These are phyloP conservation scores for Chalciporus piperatoides DNA, from an alignment of 1,284 basidiomycete species.

Conservation along the genomic window DNA sequence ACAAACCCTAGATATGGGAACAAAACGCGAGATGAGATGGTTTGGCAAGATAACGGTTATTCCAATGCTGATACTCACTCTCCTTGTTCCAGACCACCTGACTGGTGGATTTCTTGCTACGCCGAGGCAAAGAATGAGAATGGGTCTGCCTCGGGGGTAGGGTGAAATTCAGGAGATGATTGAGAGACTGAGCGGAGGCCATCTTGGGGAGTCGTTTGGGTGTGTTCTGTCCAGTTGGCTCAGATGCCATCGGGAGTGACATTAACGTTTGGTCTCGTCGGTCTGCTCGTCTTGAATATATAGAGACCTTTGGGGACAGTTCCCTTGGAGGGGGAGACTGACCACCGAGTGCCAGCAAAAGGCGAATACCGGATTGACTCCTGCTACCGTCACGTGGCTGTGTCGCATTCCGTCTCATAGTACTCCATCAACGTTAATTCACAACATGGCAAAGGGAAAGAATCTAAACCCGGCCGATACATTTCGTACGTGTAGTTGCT, in stretches of 20 bases:
- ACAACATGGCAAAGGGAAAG: conserved; percentile 76
- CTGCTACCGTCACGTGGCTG: conserved; percentile 26
- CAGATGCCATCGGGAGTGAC: conserved; percentile 40
- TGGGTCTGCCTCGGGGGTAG: conserved; percentile 73
- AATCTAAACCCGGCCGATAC: conserved; percentile 83
- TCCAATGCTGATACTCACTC: conserved; percentile 50
- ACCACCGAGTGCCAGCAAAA: conserved; percentile 17
- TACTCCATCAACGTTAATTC: not conserved
- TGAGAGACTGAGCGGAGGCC: conserved; percentile 60
- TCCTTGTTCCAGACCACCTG: conserved; percentile 81
- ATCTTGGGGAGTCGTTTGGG: conserved; percentile 63
- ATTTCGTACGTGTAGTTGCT: conserved; percentile 49
- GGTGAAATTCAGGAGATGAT: conserved; percentile 82
- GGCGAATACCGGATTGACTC: conserved; percentile 19
- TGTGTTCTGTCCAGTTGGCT: conserved; percentile 35
- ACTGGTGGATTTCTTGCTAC: conserved; percentile 63
- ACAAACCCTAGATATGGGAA: conserved; percentile 64
- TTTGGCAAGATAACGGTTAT: not conserved
- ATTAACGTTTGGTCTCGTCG: conserved; percentile 9
- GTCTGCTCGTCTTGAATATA: not conserved
- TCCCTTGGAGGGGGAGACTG: conserved; percentile 32
- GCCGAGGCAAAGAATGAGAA: conserved; percentile 58
- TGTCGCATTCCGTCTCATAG: not conserved
- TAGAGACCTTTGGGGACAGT: conserved; percentile 28
- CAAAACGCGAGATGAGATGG: conserved; percentile 10